A percentile compares a stretch with the other conserved stretches of the same genome.
Conservation (phyloP, 768 basidiomycete species). For the Basidioascus undulatus region DNA sequence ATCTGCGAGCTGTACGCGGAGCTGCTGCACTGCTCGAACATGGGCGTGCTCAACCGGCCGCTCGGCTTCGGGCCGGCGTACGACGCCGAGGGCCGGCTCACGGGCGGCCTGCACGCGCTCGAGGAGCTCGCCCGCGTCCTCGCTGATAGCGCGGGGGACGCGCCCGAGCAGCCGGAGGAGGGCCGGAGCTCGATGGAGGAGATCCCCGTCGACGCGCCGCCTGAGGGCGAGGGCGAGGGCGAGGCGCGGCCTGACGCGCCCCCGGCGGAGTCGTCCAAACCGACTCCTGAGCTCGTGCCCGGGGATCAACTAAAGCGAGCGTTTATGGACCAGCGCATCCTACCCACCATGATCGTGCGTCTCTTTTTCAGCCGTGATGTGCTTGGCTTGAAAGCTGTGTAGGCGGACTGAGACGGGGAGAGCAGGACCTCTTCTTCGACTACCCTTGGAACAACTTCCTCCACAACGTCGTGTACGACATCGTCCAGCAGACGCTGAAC, state of each 20-base stretch:
- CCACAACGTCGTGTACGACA: constrained; percentile 86
- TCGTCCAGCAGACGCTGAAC: constrained; percentile 82
- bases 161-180: constrained; percentile 2
- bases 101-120: constrained; percentile 60
- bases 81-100: constrained; percentile 56
- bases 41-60: constrained; percentile 76
- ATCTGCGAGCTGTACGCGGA: constrained; percentile 95
- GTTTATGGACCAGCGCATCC: constrained; percentile 48
- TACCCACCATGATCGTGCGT: constrained; percentile 53
- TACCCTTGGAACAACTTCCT: constrained; percentile 96
- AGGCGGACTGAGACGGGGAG: not conserved
- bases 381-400: constrained; percentile 1
- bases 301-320: constrained; percentile 61
- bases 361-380: not conserved
- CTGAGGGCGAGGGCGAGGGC: constrained; percentile 28
- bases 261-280: no score
- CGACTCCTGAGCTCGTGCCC: constrained; percentile 17
- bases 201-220: constrained; percentile 39
- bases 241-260: not conserved
- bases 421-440: constrained; percentile 76
- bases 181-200: constrained; percentile 3
- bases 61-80: constrained; percentile 38
- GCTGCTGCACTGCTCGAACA: constrained; percentile 89
- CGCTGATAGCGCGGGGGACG: constrained; percentile 31
- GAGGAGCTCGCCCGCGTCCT: constrained; percentile 75